These are phyloP conservation scores for Malus orientalis DNA, from an alignment of 306 rosid species.

Conservation along the genomic window DNA sequence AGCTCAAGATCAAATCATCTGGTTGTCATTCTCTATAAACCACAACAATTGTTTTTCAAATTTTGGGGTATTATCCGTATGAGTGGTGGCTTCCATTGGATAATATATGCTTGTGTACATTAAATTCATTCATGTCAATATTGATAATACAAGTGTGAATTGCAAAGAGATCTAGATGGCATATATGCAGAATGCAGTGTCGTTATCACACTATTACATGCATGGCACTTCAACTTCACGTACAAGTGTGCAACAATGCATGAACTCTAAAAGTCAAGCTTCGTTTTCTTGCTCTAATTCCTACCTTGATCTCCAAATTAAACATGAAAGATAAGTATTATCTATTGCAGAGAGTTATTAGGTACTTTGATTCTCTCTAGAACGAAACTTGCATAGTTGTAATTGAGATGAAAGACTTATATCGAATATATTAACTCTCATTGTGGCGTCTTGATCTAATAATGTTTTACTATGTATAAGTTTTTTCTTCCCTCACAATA, in stretches of 20 bases:
- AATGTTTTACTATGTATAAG: too few species aligned
- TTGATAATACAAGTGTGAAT: background rate
- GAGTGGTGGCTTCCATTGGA: background rate
- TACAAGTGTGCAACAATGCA: background rate
- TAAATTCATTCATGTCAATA: background rate
- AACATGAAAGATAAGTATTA: background rate
- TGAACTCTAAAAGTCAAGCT: background rate
- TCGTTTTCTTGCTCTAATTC: background rate
- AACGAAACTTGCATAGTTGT: background rate
- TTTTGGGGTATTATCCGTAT: background rate
- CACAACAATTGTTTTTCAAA: too few species aligned
- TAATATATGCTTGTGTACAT: background rate
- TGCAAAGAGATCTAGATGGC: background rate
- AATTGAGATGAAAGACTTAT: background rate
- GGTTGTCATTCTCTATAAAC: background rate
- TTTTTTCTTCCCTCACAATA: too few species aligned
- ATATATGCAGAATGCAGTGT: background rate
- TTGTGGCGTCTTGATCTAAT: too few species aligned
- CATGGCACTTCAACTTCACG: background rate
- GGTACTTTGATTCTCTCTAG: background rate
- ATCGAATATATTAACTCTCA: rapidly evolving
- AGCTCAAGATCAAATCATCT: background rate
- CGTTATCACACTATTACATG: background rate
- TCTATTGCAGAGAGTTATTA: background rate
- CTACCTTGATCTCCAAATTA: background rate